Conservation (phyloP, 2,329 filamentous ascomycete genomes). For the Thyridium curvatum region DNA sequence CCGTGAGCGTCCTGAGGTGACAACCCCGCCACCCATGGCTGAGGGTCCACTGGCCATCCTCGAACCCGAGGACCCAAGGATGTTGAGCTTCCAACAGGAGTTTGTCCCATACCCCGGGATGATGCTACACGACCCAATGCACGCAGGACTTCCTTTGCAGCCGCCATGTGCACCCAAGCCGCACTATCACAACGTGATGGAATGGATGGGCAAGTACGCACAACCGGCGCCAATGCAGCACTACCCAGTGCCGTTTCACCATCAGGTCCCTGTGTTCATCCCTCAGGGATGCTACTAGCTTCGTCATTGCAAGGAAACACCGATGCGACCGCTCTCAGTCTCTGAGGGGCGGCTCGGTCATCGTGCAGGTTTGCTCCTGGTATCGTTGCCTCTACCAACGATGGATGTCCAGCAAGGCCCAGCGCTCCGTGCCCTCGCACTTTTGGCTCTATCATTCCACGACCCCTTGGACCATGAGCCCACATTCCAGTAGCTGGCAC, state of each 20-base stretch:
- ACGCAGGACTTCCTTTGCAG: conserved; percentile 12
- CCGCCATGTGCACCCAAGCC: conserved; percentile 37
- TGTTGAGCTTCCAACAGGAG: conserved; percentile 36
- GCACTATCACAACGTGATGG: conserved; percentile 15
- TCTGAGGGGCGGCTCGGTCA: not conserved
- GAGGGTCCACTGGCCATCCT: conserved; percentile 27
- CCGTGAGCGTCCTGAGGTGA: conserved; percentile 31
- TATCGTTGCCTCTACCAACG: too few species aligned
- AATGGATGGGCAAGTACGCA: conserved; percentile 24
- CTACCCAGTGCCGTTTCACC: conserved; percentile 44
- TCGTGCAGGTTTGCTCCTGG: too few species aligned
- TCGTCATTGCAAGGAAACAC: conserved; percentile 1
- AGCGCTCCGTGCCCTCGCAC: too few species aligned
- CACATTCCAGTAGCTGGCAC: too few species aligned
- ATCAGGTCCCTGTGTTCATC: conserved; percentile 44
- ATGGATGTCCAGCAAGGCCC: too few species aligned
- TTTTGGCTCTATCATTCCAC: too few species aligned
- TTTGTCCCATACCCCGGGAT: conserved; percentile 34
- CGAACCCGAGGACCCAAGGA: conserved; percentile 38
- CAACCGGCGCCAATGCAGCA: conserved; percentile 42
- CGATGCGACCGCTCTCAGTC: not conserved
- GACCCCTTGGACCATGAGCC: too few species aligned
- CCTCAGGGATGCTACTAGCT: conserved; percentile 45
- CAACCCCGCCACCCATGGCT: conserved; percentile 27
- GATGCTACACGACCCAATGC: conserved; percentile 16